Base-by-base conservation (phyloP, 2,329 filamentous ascomycete genomes). In the Huntiella savannae region DNA sequence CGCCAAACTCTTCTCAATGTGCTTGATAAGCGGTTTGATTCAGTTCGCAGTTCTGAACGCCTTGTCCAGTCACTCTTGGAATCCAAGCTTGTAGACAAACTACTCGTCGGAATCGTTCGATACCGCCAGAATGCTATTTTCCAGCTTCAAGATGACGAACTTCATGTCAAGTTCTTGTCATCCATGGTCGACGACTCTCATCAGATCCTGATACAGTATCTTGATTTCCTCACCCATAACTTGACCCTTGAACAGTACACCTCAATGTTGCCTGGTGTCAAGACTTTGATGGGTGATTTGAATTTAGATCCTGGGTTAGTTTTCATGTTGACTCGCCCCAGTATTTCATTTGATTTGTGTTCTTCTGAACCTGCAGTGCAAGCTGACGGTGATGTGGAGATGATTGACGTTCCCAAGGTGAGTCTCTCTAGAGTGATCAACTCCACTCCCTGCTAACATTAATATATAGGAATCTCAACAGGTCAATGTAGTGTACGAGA, bases 181-280 rank as follows among this genome's bases (percentile, higher is more conserved):
- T 85, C 85, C 44, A 78, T 94, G 53, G 73, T 93, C 45, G 91
- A 98, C 58, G 87, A 94, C 58, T 80, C 92, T 15, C 84, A 94
- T 53, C 75, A 82, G 50, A 79, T 87, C 6, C 70, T 96, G 17
- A 73, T 77, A 17, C 87, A 95, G 56, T 98, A 92, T 57, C 69
- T 96, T 13, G 91, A 96, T 55, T 71, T 95, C 5, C 70, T 98
- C 32, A 81, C 82, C 57, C 82, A 75, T 57, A 92, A 86, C 55
- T 63, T 95, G 28, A 70, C 78, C 0, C 68, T 76, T 0, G 73
- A 79, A 34, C 75, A 87, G 15, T 96, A 95, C 51, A 82, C 92
- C 55, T 63, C 67, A 2, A 70, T 81, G 13, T 77, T 96, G 4
- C 91, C 91, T 1, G 73, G 76, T 28, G 73, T 94, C 37, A 65